Percentiles rank a stretch among this genome's conserved stretches.
These are phyloP conservation scores for Lentinula lateritia DNA, from an alignment of 768 basidiomycete species.

Conservation along the genomic window DNA sequence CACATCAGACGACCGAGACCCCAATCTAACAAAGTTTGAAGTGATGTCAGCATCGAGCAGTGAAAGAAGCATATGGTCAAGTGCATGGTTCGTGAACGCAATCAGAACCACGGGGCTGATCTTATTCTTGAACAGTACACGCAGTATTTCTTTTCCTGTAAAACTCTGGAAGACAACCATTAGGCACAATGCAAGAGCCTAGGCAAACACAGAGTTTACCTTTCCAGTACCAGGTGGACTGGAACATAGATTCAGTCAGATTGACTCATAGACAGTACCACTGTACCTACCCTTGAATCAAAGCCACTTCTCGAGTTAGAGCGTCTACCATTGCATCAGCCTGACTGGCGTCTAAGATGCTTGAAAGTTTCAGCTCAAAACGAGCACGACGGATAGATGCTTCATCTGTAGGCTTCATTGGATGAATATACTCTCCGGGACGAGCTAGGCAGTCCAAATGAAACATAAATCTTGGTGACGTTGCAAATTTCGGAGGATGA, in stretches of 20 bases:
- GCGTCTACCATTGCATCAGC: conserved; percentile 62
- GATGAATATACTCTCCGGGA: conserved; percentile 27
- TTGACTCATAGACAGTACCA: background rate
- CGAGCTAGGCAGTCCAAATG: conserved; percentile 52
- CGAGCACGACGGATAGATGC: conserved; percentile 44
- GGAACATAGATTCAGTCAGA: conserved; percentile 3
- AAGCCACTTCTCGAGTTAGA: conserved; percentile 50
- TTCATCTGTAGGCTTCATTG: conserved; percentile 33
- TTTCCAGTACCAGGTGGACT: conserved; percentile 81
- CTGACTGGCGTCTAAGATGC: conserved; percentile 66
- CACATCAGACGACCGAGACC: conserved; percentile 58
- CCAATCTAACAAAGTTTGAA: conserved; percentile 58
- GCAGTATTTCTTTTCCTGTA: conserved; percentile 64
- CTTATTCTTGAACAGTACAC: conserved; percentile 51
- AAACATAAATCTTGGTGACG: conserved; percentile 49
- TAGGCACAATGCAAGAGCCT: background rate
- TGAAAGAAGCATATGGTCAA: conserved; percentile 65
- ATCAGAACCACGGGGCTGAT: conserved; percentile 49
- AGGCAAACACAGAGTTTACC: conserved; percentile 24
- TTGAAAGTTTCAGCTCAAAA: conserved; percentile 35
- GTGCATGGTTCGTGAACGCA: conserved; percentile 74
- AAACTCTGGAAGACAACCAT: conserved; percentile 37
- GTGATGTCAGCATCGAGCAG: conserved; percentile 66
- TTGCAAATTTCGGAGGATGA: conserved; percentile 49
- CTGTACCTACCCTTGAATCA: conserved; percentile 64